phyloP scores from a whole-genome alignment of 2,329 filamentous ascomycete species.

The Emmonsiellopsis sp. region DNA sequence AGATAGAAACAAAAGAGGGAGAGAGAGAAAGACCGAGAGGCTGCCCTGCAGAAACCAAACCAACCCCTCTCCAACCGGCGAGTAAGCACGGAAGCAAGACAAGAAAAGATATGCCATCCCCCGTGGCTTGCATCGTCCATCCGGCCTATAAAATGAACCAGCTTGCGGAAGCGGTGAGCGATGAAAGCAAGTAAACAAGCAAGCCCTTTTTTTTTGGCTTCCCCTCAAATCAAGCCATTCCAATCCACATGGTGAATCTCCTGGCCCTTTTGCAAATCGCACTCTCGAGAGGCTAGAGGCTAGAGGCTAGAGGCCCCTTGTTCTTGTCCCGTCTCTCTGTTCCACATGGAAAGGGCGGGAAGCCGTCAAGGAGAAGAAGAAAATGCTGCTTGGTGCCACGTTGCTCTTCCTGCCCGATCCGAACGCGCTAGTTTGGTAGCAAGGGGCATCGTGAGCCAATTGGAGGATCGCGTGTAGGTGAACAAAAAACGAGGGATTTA shows the following conservation, averaged over 20 bases:
- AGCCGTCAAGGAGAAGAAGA: background rate
- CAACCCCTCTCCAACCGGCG: background rate
- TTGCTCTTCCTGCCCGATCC: slow-evolving; percentile 4
- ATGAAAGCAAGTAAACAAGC: background rate
- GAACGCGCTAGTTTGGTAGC: background rate
- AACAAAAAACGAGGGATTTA: background rate
- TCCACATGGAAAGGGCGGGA: background rate
- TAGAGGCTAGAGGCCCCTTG: background rate
- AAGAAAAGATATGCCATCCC: background rate
- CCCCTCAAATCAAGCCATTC: background rate
- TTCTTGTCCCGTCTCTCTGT: background rate
- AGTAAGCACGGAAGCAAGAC: background rate
- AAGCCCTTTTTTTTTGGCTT: background rate
- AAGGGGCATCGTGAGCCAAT: background rate
- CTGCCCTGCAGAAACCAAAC: background rate
- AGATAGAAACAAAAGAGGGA: background rate
- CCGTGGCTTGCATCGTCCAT: background rate
- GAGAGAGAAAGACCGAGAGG: background rate
- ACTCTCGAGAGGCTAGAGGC: background rate
- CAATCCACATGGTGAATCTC: background rate
- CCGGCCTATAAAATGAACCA: background rate
- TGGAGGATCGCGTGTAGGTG: background rate
- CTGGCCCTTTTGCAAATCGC: background rate
- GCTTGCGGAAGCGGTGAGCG: background rate
- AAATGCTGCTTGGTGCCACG: slow-evolving; percentile 5